Conservation (phyloP, 2,329 filamentous ascomycete genomes). For the Aureobasidium leucospermi region DNA sequence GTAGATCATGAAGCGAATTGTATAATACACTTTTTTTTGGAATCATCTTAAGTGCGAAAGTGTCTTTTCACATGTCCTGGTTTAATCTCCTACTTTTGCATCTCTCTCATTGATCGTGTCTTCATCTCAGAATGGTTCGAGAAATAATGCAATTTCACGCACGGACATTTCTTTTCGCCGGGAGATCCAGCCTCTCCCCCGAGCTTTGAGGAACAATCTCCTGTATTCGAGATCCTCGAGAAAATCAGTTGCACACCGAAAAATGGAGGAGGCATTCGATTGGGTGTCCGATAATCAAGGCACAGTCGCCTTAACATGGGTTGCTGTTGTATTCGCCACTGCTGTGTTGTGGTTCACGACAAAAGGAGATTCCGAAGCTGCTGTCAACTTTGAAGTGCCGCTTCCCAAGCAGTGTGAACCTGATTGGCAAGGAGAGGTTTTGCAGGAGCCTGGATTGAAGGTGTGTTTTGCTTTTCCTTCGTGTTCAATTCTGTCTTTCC, state of each 20-base stretch:
- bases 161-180: background rate
- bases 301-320: constrained; percentile 1
- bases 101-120: background rate
- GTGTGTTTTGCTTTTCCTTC: constrained; percentile 20
- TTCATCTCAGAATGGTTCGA: background rate
- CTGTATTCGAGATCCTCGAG: background rate
- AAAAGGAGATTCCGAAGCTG: constrained; percentile 27
- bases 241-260: background rate
- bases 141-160: constrained; percentile 2
- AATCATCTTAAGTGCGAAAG: background rate
- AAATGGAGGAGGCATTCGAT: constrained; percentile 11
- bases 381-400: constrained; percentile 54
- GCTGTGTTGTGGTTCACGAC: background rate
- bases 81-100: background rate
- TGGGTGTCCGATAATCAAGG: constrained; percentile 8
- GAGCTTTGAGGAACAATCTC: background rate
- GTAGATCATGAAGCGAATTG: constrained; percentile 6
- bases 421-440: constrained; percentile 47
- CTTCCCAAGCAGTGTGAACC: constrained; percentile 53
- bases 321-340: constrained; percentile 1
- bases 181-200: background rate
- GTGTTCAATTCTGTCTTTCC: background rate
- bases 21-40: constrained; percentile 5
- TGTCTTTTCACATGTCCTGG: background rate
- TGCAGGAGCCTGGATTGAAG: constrained; percentile 57